These are phyloP conservation scores for Saccharomyces kudriavzevii DNA, from an alignment of 805 yeast species.

Conservation along the genomic window DNA sequence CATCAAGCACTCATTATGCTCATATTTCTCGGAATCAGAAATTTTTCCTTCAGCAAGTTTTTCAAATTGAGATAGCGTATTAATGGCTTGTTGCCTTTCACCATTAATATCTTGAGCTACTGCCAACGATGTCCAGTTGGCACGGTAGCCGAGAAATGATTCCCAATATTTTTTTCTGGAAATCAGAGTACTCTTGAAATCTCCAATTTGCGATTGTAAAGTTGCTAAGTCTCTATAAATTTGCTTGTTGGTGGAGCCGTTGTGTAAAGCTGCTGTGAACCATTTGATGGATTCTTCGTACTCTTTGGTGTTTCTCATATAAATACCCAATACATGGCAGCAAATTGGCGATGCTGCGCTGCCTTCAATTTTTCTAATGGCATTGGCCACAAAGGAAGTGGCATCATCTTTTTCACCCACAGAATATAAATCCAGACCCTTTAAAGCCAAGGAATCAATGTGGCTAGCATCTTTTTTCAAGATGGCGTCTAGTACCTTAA, in stretches of 20 bases:
- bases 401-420: slow-evolving; percentile 58
- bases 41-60: slow-evolving; percentile 60
- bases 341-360: slow-evolving; percentile 51
- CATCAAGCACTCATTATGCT: slow-evolving; percentile 71
- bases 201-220: slow-evolving; percentile 73
- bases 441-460: slow-evolving; percentile 75
- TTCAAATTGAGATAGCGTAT: slow-evolving; percentile 69
- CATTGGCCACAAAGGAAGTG: slow-evolving; percentile 49
- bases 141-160: slow-evolving; percentile 70
- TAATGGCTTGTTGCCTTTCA: slow-evolving; percentile 60
- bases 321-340: slow-evolving; percentile 80
- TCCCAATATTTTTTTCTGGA: slow-evolving; percentile 66
- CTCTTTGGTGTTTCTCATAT: slow-evolving; percentile 60
- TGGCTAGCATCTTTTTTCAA: slow-evolving; percentile 69
- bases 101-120: slow-evolving; percentile 73
- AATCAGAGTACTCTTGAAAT: slow-evolving; percentile 50
- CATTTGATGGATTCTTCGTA: slow-evolving; percentile 72
- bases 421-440: slow-evolving; percentile 62
- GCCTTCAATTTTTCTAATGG: slow-evolving; percentile 47
- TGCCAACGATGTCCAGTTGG: slow-evolving; percentile 85
- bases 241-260: slow-evolving; percentile 70
- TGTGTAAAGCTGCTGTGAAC: slow-evolving; percentile 64
- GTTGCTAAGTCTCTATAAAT: slow-evolving; percentile 76
- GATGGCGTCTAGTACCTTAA: slow-evolving; percentile 65
- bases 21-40: slow-evolving; percentile 58